Evolutionary conservation across 495 filamentous ascomycete species (phyloP), one percentile per base, ranked within the genome.

Genomic region (Sabuloglossum arenarium): DNA sequence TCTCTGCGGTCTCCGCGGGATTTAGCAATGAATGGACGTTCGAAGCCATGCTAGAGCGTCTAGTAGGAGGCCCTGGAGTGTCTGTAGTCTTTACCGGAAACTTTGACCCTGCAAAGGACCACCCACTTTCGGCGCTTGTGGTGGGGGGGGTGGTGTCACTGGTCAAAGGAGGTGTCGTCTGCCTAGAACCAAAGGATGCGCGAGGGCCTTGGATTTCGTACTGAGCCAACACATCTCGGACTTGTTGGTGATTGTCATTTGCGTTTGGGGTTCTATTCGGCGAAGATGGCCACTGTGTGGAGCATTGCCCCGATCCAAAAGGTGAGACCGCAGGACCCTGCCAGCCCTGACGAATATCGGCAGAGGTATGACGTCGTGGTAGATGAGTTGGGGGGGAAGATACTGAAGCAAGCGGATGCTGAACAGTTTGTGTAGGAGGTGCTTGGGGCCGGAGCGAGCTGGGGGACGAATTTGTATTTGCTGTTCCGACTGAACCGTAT

Each of bases 331-430:
- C 75, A 30, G 68, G 64, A 16, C 79, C 75, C 60, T 84, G 80
- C 91, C 91, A 96, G 53, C 86, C 86, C 61, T 85, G 84, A 42
- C 91, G 85, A 60, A 98, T 97, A 62, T 98, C 91, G 55, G 91
- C 91, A 50, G 90, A 91, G 1, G 91, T 98, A 67, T 98, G 91
- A 45, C 91, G 80, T 23, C 91, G 81, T 30, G 81, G 76, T 32
- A 96, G 71, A 61, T 81, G 84, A 53, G 79, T 77, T 11, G 85
- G 83, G 25, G 86, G 85, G 27, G 87, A 82, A 29, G 85, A 77
- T 21, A 84, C 80, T 53, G 76, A 75, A 0, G 87, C 78, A 45
- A 94, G 73, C 50, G 87, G 86, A 65, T 93, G 87, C 37, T 71
- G 69, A 27, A 64, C 53, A 27, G 82, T 81, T 24, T 73, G 73